Evolutionary conservation across 2,329 filamentous ascomycete species (phyloP), one percentile per base, ranked within the genome.

Genomic region (Aureobasidium leucospermi): DNA sequence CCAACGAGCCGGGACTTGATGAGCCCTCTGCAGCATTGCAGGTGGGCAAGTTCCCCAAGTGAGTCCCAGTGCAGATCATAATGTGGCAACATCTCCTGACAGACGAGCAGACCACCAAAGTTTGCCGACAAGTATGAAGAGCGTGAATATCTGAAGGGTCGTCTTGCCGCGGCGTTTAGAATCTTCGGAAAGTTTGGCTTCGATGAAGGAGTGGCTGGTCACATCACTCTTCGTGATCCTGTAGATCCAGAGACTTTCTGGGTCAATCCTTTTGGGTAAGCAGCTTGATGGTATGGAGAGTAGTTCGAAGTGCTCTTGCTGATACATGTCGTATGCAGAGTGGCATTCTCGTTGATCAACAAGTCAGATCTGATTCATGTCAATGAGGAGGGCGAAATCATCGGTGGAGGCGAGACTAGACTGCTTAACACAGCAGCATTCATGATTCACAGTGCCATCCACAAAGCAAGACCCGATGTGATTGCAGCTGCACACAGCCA

Each of bases 281-380:
- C 8, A 15, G 7, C 34, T 42, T 23, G 23, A 43, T 23, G 11
- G 2, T 5, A 15, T 34, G 10, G 4, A n/a, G 23, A 1, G 0
- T 10, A 15, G 16, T 3, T n/a, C 2, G 23, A 8, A 13, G 32
- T 36, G n/a, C 6, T 6, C 28, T 38, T 38, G 41, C 42, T 46
- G 19, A 57, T 39, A 7, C 10, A 3, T 10, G 11, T 23, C 1
- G 41, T 11, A 8, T 74, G 74, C 56, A 74, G 74, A 1, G 65
- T 71, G 1, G 71, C 76, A 6, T 79, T 79, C 63, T 69, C 67
- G 16, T 62, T 74, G 8, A 70, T 80, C 34, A 77, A 70, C 51
- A 74, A 73, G n/a, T 74, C 70, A 5, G 77, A 80, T 62, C 69
- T 80, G 46, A 76, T 80, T 34, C 70, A 69, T 9, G 74, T 80